Percentiles rank a stretch among this genome's conserved stretches.
Evolutionary conservation across 371 early-diverging fungal genomes (phyloP).

Genomic region (Saksenaea oblongispora): DNA sequence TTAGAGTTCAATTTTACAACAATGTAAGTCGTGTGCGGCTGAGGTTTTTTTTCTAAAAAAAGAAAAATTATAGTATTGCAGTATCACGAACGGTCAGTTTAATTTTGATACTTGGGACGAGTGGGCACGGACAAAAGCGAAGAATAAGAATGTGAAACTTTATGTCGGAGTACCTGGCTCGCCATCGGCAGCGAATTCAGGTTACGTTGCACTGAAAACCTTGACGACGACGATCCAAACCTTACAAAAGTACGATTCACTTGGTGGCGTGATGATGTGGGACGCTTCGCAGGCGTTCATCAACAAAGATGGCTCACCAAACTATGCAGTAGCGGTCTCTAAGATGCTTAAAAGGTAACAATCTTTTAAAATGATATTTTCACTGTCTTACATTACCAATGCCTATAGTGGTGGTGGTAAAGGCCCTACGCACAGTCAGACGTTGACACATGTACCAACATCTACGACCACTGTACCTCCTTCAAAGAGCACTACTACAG

Average conservation of each 20-base stretch:
- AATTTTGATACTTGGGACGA: slow-evolving; percentile 54
- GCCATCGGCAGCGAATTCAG: slow-evolving; percentile 33
- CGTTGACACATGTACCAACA: neutral
- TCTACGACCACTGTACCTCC: neutral
- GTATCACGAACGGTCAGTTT: slow-evolving; percentile 18
- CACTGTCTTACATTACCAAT: neutral
- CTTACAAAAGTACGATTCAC: neutral
- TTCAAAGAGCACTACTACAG: neutral
- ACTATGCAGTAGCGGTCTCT: slow-evolving; percentile 14
- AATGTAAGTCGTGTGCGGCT: slow-evolving; percentile 13
- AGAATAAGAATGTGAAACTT: slow-evolving; percentile 58
- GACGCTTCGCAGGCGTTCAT: slow-evolving; percentile 19
- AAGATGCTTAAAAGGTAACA: slow-evolving; percentile 9
- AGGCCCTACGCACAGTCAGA: neutral
- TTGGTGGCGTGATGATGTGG: slow-evolving; percentile 24
- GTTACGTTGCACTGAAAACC: slow-evolving; percentile 26
- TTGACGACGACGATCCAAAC: neutral
- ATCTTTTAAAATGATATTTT: neutral
- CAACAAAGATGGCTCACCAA: slow-evolving; percentile 15
- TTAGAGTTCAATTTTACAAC: slow-evolving; percentile 31
- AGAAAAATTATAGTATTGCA: slow-evolving; percentile 18
- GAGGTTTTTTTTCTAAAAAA: slow-evolving; percentile 5
- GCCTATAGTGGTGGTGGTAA: neutral
- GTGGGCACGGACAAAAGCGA: slow-evolving; percentile 57
- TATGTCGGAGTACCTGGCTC: slow-evolving; percentile 64